phyloP scores from a whole-genome alignment of 768 basidiomycete species.

The Trametes cubensis region DNA sequence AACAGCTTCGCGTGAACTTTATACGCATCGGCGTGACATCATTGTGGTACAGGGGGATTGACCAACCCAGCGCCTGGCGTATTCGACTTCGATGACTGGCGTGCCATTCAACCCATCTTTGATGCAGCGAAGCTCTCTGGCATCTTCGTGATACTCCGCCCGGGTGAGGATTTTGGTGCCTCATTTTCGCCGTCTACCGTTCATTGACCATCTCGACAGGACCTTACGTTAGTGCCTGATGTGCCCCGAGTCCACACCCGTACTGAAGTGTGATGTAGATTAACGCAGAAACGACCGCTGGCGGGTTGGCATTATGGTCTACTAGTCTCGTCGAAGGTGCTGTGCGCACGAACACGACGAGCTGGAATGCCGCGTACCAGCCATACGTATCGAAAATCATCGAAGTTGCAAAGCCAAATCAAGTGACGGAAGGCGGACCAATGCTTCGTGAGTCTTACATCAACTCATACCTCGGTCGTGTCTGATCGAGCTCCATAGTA shows the following conservation, averaged over 20 bases:
- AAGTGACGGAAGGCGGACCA: constrained; percentile 75
- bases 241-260: too few species aligned
- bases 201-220: constrained; percentile 8
- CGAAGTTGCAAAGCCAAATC: constrained; percentile 58
- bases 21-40: neutral
- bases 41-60: constrained; percentile 47
- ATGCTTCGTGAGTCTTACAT: constrained; percentile 57
- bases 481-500: constrained; percentile 37
- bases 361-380: constrained; percentile 71
- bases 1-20: neutral
- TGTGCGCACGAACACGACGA: constrained; percentile 71
- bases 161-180: constrained; percentile 48
- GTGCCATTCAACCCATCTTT: constrained; percentile 69
- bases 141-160: constrained; percentile 78
- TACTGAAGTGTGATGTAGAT: constrained; percentile 45
- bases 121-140: constrained; percentile 76
- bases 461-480: neutral
- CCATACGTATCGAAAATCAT: constrained; percentile 72
- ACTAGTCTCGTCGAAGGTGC: constrained; percentile 66
- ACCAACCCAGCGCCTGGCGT: constrained; percentile 76
- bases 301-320: constrained; percentile 71
- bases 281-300: constrained; percentile 81
- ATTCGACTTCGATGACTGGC: constrained; percentile 72
- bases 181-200: neutral
- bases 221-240: constrained; percentile 32